These are phyloP conservation scores for Dalbergia cultrata DNA, from an alignment of 306 rosid genomes.

Conservation along the genomic window DNA sequence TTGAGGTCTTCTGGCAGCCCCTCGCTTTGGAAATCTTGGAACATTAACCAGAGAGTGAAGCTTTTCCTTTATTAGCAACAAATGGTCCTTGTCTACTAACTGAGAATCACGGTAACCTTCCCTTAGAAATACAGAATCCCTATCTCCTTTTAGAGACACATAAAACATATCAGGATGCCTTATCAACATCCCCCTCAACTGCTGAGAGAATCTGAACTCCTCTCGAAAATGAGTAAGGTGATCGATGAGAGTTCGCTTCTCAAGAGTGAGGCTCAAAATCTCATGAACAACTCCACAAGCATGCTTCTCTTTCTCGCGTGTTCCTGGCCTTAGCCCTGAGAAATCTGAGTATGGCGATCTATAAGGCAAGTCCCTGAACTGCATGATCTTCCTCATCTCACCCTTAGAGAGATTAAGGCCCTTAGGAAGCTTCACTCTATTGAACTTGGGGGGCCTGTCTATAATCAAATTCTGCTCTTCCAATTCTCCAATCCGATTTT, in stretches of 20 bases:
- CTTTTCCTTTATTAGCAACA: constrained; percentile 84
- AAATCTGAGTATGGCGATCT: constrained; percentile 88
- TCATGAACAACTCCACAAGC: constrained; percentile 91
- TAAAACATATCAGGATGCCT: constrained; percentile 96
- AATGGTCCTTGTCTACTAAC: constrained; percentile 74
- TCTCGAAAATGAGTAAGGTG: constrained; percentile 92
- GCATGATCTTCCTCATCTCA: constrained; percentile 77
- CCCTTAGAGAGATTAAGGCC: constrained; percentile 85
- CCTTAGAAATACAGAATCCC: constrained; percentile 89
- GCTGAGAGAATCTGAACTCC: constrained; percentile 93
- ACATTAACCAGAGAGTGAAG: constrained; percentile 76
- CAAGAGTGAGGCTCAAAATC: constrained; percentile 85
- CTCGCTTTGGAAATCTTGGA: constrained; percentile 62
- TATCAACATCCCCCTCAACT: constrained; percentile 83
- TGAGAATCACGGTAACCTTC: constrained; percentile 86
- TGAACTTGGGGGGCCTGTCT: constrained; percentile 83
- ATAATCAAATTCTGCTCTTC: constrained; percentile 82
- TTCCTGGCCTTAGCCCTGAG: constrained; percentile 67
- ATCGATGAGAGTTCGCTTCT: constrained; percentile 87
- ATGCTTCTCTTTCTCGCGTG: constrained; percentile 83
- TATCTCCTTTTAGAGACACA: constrained; percentile 86
- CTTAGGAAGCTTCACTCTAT: constrained; percentile 75
- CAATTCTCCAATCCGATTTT: constrained; percentile 67
- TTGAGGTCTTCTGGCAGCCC: constrained; percentile 49
- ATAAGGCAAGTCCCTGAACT: constrained; percentile 81